phyloP scores from a whole-genome alignment of 345 rosid species.

The Aegle marmelos region DNA sequence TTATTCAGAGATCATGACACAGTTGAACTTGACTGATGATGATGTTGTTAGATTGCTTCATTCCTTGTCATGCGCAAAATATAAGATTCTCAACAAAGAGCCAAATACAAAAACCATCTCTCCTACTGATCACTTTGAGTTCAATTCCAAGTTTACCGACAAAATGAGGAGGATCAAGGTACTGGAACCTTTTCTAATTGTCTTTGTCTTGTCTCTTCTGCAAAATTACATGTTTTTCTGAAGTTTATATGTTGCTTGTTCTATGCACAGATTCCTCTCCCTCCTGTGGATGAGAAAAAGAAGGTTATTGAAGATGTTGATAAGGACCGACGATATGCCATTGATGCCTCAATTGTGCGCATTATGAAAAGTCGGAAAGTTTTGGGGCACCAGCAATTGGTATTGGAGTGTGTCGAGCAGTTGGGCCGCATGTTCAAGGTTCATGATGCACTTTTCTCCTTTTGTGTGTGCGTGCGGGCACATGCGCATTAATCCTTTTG shows the following conservation, averaged over 20 bases:
- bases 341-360: slow-evolving; percentile 74
- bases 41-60: slow-evolving; percentile 64
- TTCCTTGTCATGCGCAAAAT: slow-evolving; percentile 54
- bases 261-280: slow-evolving; percentile 55
- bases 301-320: slow-evolving; percentile 71
- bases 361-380: slow-evolving; percentile 74
- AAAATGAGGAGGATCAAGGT: slow-evolving; percentile 79
- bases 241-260: background rate
- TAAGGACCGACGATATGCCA: slow-evolving; percentile 67
- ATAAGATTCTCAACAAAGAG: slow-evolving; percentile 49
- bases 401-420: slow-evolving; percentile 63
- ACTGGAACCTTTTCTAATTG: background rate
- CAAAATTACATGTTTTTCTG: background rate
- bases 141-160: slow-evolving; percentile 60
- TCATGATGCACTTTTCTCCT: background rate
- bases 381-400: slow-evolving; percentile 55
- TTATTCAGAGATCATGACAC: slow-evolving; percentile 65
- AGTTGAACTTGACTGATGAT: slow-evolving; percentile 56
- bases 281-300: slow-evolving; percentile 65
- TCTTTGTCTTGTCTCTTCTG: background rate
- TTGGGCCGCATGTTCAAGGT: slow-evolving; percentile 73
- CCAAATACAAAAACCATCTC: slow-evolving; percentile 40
- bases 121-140: slow-evolving; percentile 39
- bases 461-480: background rate
- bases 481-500: background rate